Evolutionary conservation across 2,329 filamentous ascomycete species (phyloP), one percentile per base, ranked within the genome.

Genomic region (Shiraia sp.): DNA sequence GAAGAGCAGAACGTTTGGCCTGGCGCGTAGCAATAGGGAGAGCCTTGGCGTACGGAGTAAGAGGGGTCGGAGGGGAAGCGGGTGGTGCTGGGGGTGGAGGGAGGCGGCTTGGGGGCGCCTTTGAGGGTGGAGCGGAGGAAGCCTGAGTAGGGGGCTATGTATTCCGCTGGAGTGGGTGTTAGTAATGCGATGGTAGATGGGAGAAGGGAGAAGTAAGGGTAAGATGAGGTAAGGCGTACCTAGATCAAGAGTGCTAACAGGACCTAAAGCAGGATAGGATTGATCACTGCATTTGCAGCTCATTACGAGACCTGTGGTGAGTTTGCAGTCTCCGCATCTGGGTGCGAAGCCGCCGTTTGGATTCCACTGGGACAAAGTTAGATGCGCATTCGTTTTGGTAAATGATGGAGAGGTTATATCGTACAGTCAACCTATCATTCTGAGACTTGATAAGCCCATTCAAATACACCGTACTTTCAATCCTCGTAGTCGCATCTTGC

Each of bases 221-320:
- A n/a, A n/a, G n/a, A n/a, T n/a, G n/a, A n/a, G n/a, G n/a, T n/a
- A n/a, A n/a, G n/a, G n/a, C 31, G 8, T 32, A 32, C 31, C n/a
- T 16, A 32, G 31, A 14, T 32, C 19, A n/a, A 32, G 14, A 16
- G 13, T 32, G 31, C 31, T 32, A 8, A 16, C 10, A 4, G 2
- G n/a, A n/a, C 31, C 31, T 8, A 32, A 32, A 13, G 15, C 13
- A 16, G 31, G 2, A 16, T 32, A 32, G 7, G 31, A 16, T 6
- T 6, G 15, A 12, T 32, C 31, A 10, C 31, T 32, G n/a, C 31
- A 32, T 32, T 13, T 32, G 14, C 31, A 32, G 19, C 13, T 32
- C 31, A 32, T 32, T 32, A 32, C 31, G 19, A 32, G 31, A 16
- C 19, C 31, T 13, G 13, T 32, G 31, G 15, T 16, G 31, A 32